Evolutionary conservation across 2,329 filamentous ascomycete species (phyloP), one percentile per base, ranked within the genome.

Genomic region (Phaeoacremonium minimum): DNA sequence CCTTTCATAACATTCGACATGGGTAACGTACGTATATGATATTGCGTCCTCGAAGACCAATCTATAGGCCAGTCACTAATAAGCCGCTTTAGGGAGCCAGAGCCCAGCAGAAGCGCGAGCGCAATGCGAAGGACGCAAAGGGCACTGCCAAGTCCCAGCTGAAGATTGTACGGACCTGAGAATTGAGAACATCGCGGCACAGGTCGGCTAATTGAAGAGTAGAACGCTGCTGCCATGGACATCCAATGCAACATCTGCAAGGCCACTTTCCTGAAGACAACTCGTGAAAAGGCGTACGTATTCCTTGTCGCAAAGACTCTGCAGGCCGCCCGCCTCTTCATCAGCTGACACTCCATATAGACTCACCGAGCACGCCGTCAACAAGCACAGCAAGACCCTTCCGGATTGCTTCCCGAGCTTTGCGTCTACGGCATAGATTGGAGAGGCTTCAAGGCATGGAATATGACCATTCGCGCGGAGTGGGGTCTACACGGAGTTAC

Each of bases 221-320:
- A n/a, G 48, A 89, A 89, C 67, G 71, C 75, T 50, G 71, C 81
- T 49, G 85, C 85, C 41, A 85, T 80, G 69, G 81, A 76, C 55
- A 86, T 89, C 61, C 82, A 87, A 62, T 90, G 85, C 73, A 66
- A 76, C 48, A 70, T 80, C 53, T 90, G 85, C 83, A 85, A 81
- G 64, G 76, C 83, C 50, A 85, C 83, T 18, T 89, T 90, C 67
- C 74, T 89, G 49, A 83, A 83, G 69, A 90, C 85, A 22, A 83
- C 82, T 43, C 83, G 83, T 56, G 78, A 74, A 43, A 82, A 82
- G 52, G 80, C 83, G 77, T 82, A 69, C 48, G 76, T 66, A 30
- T 6, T 30, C 15, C 16, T 30, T 32, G n/a, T n/a, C n/a, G n/a
- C n/a, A n/a, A n/a, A n/a, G n/a, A n/a, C n/a, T n/a, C n/a, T 38